A percentile compares a stretch with the other conserved stretches of the same genome.
These are phyloP conservation scores for Cerioporus squamosus DNA, from an alignment of 1,284 basidiomycete genomes.

Conservation along the genomic window DNA sequence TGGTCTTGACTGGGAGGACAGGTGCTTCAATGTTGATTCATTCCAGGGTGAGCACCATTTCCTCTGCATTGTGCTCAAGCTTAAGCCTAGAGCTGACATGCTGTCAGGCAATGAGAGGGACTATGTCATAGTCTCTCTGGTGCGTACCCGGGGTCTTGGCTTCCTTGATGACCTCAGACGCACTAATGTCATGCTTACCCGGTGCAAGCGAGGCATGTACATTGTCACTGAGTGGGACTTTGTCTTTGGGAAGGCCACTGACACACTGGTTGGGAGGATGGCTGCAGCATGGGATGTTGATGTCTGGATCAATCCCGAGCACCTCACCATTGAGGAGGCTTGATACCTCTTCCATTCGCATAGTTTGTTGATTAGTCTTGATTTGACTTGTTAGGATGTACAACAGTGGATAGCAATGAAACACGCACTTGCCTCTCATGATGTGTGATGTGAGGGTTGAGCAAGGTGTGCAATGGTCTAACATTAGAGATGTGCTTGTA, in stretches of 20 bases:
- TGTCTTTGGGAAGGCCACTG: slow-evolving; percentile 47
- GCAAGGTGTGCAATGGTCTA: not conserved
- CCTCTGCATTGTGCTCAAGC: slow-evolving; percentile 20
- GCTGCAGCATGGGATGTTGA: slow-evolving; percentile 40
- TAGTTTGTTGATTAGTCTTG: no score
- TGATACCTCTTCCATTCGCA: no score
- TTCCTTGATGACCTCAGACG: slow-evolving; percentile 55
- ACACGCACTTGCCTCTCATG: slow-evolving; percentile 4
- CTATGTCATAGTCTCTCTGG: slow-evolving; percentile 66
- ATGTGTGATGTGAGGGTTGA: not conserved
- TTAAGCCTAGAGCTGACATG: slow-evolving; percentile 1
- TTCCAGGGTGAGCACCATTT: slow-evolving; percentile 39
- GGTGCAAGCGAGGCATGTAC: slow-evolving; percentile 71
- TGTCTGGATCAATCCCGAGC: slow-evolving; percentile 46
- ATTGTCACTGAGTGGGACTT: slow-evolving; percentile 64
- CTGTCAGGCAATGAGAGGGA: slow-evolving; percentile 46
- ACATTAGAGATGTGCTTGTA: slow-evolving; percentile 22
- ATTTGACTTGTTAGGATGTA: no score
- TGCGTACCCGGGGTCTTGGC: slow-evolving; percentile 48
- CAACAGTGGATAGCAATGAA: no score
- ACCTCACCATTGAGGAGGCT: slow-evolving; percentile 42
- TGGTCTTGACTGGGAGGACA: slow-evolving; percentile 44
- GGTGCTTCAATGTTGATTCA: slow-evolving; percentile 58
- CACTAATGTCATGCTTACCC: slow-evolving; percentile 72
- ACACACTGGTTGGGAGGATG: slow-evolving; percentile 53